Evolutionary conservation across 192 early-diverging fungal species (phyloP).

Genomic region (Coemansia sp.): DNA sequence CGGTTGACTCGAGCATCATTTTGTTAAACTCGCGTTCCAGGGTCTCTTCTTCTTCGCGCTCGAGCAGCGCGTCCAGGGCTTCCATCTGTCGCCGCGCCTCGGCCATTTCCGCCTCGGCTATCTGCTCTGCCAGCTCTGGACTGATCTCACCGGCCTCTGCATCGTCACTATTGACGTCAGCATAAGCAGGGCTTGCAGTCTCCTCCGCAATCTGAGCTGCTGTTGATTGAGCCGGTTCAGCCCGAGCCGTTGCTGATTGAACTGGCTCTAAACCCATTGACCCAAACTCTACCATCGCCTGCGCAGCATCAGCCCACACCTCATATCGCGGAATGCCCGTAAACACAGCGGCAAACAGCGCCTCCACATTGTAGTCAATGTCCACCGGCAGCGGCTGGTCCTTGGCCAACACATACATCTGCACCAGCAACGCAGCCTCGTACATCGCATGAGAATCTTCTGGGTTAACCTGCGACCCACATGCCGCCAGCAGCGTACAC

Average conservation of each 20-base stretch:
- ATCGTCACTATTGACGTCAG: conserved; percentile 27
- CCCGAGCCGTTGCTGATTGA: background rate
- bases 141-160: conserved; percentile 22
- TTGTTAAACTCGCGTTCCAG: conserved; percentile 89
- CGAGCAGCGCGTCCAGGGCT: conserved; percentile 71
- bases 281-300: conserved; percentile 30
- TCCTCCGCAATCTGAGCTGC: background rate
- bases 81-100: conserved; percentile 56
- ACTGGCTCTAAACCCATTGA: conserved; percentile 12
- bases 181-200: background rate
- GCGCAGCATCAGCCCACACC: conserved; percentile 80
- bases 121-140: background rate
- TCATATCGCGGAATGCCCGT: conserved; percentile 62
- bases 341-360: conserved; percentile 69
- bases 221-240: too few species aligned
- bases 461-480: conserved; percentile 75
- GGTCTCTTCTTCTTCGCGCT: conserved; percentile 76
- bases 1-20: conserved; percentile 89
- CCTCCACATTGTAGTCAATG: conserved; percentile 81
- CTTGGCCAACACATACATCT: conserved; percentile 90
- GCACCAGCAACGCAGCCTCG: conserved; percentile 75
- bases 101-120: conserved; percentile 54
- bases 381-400: conserved; percentile 75
- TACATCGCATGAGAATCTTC: conserved; percentile 21
- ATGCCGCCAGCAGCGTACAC: conserved; percentile 84